Conservation (phyloP, 1,284 basidiomycete species). For the Ustilago loliicola region DNA sequence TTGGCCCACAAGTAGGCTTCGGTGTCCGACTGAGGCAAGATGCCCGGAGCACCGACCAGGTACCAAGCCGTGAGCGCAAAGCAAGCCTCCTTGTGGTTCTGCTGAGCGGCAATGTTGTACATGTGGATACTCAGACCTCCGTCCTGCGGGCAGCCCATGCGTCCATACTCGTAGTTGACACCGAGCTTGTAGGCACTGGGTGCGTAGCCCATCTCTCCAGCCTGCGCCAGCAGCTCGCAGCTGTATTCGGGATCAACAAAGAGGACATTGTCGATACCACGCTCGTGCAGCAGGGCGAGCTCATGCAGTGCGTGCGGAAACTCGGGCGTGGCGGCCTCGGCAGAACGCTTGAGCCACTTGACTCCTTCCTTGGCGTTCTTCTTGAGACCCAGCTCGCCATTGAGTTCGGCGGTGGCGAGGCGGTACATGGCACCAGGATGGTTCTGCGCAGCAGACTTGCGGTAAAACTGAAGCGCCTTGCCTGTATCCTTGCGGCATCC, state of each 20-base stretch:
- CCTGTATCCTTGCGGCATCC: slow-evolving; percentile 91
- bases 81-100: slow-evolving; percentile 95
- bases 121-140: slow-evolving; percentile 97
- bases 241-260: slow-evolving; percentile 97
- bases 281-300: slow-evolving; percentile 91
- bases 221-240: slow-evolving; percentile 92
- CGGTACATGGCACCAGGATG: slow-evolving; percentile 98
- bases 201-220: slow-evolving; percentile 94
- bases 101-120: slow-evolving; percentile 84
- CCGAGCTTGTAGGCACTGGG: slow-evolving; percentile 95
- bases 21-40: slow-evolving; percentile 96
- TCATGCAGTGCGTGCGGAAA: slow-evolving; percentile 98
- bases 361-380: slow-evolving; percentile 94
- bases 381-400: slow-evolving; percentile 89
- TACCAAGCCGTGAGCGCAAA: slow-evolving; percentile 99
- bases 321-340: slow-evolving; percentile 82
- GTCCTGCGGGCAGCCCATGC: slow-evolving; percentile 98
- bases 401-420: slow-evolving; percentile 93
- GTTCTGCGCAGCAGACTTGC: slow-evolving; percentile 87
- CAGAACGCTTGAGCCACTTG: slow-evolving; percentile 97
- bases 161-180: slow-evolving; percentile 99
- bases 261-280: slow-evolving; percentile 94
- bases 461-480: slow-evolving; percentile 92
- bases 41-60: slow-evolving; percentile 95
- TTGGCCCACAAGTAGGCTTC: slow-evolving; percentile 81